phyloP scores from a whole-genome alignment of 257 asterid species.

The Solanum virginianum region DNA sequence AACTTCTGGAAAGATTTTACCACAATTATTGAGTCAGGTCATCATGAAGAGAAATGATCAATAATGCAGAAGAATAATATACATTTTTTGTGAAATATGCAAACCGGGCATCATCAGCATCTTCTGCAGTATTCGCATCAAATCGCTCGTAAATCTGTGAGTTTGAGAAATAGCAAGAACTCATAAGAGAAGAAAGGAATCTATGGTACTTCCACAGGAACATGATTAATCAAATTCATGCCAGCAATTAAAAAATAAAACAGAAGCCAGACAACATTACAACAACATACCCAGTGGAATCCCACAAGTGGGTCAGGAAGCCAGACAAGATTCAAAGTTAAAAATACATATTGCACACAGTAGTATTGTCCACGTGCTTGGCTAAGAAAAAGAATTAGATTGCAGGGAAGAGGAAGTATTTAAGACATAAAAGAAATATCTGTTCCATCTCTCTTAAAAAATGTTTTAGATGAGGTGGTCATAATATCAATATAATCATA shows the following conservation, averaged over 20 bases:
- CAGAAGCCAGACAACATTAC: neutral
- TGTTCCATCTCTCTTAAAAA: neutral
- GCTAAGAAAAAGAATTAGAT: neutral
- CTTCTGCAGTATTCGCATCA: conserved; percentile 46
- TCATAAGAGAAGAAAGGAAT: neutral
- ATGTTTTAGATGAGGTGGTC: neutral
- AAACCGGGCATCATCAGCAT: conserved; percentile 69
- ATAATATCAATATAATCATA: neutral
- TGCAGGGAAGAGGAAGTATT: neutral
- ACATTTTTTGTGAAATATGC: conserved; percentile 74
- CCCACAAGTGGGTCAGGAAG: neutral
- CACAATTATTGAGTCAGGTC: neutral
- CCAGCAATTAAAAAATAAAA: neutral
- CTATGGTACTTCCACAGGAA: neutral
- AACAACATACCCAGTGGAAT: too few species aligned
- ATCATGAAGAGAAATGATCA: neutral
- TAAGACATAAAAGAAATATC: neutral
- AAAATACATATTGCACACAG: neutral
- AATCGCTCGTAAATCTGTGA: conserved; percentile 75
- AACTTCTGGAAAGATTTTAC: neutral
- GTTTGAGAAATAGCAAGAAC: neutral
- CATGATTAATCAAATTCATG: neutral
- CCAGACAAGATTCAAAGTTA: neutral
- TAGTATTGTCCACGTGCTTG: neutral
- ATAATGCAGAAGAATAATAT: neutral